Base-by-base conservation (phyloP, 108 stramenopile genomes). In the Skeletonema tropicum region DNA sequence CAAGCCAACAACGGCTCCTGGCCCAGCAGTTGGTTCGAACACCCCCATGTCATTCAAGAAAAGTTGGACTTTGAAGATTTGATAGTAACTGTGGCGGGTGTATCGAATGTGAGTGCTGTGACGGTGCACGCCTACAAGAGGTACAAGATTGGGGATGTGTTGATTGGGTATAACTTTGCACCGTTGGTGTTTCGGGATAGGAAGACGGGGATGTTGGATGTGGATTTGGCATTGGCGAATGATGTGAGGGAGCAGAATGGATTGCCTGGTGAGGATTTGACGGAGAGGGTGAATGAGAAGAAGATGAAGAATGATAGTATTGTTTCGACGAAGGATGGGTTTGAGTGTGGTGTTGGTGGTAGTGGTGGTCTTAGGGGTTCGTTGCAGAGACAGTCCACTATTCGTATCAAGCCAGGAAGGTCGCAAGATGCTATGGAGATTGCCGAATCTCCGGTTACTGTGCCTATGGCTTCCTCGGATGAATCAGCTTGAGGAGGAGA, bases 71-170 rank as follows among this genome's bases (percentile, higher is more conserved):
- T 79, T 64, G 58, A 72, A 17, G 60, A 68, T 45, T 61, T 79
- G 42, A 38, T 79, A 33, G 29, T 80, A 10, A 76, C 74, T 9
- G 32, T 80, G 23, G 49, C 61, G 57, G 80, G 80, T 7, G 52
- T 71, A 2, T 76, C 75, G 19, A 82, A 77, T 72, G 61, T 77
- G 30, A 71, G 60, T 49, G 80, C 80, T 0, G 23, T 41, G 15
- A 66, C 80, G 14, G 80, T 76, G 3, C 71, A 82, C 67, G 80
- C 75, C 1, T 76, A 76, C 29, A 81, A 81, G 57, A 13, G 63
- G 17, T 77, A 73, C 38, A 64, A 71, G 15, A 38, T 32, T 57
- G 77, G 64, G 9, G 75, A 77, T 66, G 62, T 77, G n/a, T 14
- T 72, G 14, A 38, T 77, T 42, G 77, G 77, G 12, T 77, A 66